Conservation (phyloP, 495 filamentous ascomycete species). For the Achaetomiella virescens region DNA sequence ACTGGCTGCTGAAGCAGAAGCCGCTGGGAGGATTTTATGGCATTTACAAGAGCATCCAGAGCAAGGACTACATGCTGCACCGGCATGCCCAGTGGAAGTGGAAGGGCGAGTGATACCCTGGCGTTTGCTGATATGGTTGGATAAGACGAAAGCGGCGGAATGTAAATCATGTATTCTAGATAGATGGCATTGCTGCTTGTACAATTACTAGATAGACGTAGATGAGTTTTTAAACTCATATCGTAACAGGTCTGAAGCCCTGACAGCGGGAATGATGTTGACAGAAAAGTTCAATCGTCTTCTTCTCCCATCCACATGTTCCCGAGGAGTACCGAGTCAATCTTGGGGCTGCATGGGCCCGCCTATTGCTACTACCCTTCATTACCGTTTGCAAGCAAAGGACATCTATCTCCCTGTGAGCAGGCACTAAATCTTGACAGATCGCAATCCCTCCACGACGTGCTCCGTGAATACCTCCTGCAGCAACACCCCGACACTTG, state of each 20-base stretch:
- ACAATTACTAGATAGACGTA: neutral
- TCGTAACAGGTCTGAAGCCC: too few species aligned
- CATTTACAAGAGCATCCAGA: conserved; percentile 49
- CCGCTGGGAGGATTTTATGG: conserved; percentile 52
- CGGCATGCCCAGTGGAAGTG: conserved; percentile 48
- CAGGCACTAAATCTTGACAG: neutral
- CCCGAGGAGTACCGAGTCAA: too few species aligned
- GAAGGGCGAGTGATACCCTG: conserved; percentile 21
- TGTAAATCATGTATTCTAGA: neutral
- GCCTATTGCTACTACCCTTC: too few species aligned
- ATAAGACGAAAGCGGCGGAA: neutral
- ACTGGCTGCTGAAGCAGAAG: conserved; percentile 37
- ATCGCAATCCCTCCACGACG: conserved; percentile 24
- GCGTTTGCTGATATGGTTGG: neutral
- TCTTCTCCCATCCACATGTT: too few species aligned
- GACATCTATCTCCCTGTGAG: too few species aligned
- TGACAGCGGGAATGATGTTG: too few species aligned
- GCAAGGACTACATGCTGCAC: conserved; percentile 49
- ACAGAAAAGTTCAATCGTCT: too few species aligned
- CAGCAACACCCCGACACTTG: conserved; percentile 16
- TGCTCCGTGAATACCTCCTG: conserved; percentile 28
- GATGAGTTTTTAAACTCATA: too few species aligned
- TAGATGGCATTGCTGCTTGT: neutral
- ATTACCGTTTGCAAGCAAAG: too few species aligned
- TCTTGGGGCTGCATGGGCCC: too few species aligned